phyloP scores from a whole-genome alignment of 495 filamentous ascomycete species.

The Aspergillus panamensis region DNA sequence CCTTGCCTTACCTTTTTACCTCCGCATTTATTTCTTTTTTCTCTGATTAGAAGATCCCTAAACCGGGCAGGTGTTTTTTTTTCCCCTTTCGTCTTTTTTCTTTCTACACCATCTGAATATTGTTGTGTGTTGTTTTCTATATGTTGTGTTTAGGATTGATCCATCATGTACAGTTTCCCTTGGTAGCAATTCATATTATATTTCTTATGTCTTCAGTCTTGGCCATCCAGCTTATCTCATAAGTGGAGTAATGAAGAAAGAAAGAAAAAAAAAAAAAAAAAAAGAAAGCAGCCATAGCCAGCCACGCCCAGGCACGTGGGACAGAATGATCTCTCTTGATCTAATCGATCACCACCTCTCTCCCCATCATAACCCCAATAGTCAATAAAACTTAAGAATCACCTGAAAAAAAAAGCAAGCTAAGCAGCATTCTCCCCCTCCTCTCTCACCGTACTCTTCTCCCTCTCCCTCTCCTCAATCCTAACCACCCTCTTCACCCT shows the following conservation, averaged over 20 bases:
- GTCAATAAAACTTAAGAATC: too few relatives aligned
- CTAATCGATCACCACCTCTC: neutral
- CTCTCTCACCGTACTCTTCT: neutral
- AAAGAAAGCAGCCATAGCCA: neutral
- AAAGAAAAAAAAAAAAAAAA: neutral
- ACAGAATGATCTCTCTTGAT: neutral
- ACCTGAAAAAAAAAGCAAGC: neutral
- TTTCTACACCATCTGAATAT: neutral
- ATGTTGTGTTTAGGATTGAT: neutral
- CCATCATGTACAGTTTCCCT: constrained; percentile 2
- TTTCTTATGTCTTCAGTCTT: constrained; percentile 4
- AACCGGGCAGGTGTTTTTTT: constrained; percentile 7
- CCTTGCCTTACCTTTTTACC: neutral
- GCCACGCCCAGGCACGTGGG: neutral
- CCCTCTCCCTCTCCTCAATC: constrained; percentile 12
- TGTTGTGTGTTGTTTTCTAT: neutral
- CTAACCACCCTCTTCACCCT: constrained; percentile 32
- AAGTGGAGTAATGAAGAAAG: neutral
- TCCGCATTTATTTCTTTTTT: neutral
- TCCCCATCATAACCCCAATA: neutral
- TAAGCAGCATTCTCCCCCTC: neutral
- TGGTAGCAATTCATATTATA: constrained; percentile 1
- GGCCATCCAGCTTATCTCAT: neutral
- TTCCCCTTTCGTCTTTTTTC: neutral
- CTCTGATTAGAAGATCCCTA: neutral